phyloP scores from a whole-genome alignment of 768 basidiomycete genomes.

The Neoboletus magnificus region DNA sequence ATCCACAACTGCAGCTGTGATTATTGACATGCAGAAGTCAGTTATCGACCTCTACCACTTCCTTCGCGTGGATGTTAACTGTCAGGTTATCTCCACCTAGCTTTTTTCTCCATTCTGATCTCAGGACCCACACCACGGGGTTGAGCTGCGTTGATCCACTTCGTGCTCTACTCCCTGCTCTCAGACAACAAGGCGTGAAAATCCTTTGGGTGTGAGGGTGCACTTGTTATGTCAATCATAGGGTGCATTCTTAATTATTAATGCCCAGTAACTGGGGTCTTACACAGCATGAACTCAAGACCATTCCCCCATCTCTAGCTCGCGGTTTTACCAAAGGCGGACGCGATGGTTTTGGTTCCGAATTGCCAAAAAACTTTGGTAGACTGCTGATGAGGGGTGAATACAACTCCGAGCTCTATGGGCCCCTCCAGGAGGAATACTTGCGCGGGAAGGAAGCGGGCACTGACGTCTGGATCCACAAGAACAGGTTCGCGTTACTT shows the following conservation, averaged over 20 bases:
- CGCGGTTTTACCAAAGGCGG: conserved; percentile 51
- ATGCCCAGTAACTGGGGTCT: conserved; percentile 63
- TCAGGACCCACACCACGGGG: conserved; percentile 53
- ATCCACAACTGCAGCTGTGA: conserved; percentile 51
- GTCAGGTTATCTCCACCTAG: conserved; percentile 27
- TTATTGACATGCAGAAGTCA: conserved; percentile 76
- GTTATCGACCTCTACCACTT: conserved; percentile 8
- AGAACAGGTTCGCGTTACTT: conserved; percentile 47
- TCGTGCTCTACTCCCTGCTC: conserved; percentile 43
- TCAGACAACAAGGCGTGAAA: conserved; percentile 50
- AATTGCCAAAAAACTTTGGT: conserved; percentile 53
- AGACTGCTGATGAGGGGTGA: conserved; percentile 55
- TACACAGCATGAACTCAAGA: conserved; percentile 59
- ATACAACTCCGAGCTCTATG: conserved; percentile 60
- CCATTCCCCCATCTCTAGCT: conserved; percentile 57
- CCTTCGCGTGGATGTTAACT: conserved; percentile 4
- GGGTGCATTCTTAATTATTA: not conserved
- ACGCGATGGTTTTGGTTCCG: conserved; percentile 50
- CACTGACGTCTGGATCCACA: conserved; percentile 71
- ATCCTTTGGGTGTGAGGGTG: conserved; percentile 61
- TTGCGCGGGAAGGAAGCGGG: conserved; percentile 49
- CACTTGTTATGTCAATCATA: not conserved
- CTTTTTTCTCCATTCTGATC: conserved; percentile 63
- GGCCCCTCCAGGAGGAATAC: conserved; percentile 56
- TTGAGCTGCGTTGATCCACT: conserved; percentile 57